Evolutionary conservation across 805 yeast genomes (phyloP).

Genomic region (Starmera pachycereana): DNA sequence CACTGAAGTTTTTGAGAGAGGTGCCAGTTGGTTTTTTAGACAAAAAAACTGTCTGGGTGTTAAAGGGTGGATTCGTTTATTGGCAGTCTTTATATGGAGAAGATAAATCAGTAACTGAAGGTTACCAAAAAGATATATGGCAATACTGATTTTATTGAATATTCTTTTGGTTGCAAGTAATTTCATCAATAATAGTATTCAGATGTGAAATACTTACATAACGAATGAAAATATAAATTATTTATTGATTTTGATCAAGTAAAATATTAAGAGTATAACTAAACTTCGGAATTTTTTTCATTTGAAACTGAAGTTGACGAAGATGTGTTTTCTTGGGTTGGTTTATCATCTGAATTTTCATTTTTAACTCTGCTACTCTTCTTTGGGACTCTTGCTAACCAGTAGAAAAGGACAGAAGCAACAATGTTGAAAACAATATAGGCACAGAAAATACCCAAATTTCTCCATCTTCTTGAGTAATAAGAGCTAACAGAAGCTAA

Average conservation of each 20-base stretch:
- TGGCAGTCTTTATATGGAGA: constrained; percentile 77
- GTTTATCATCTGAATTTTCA: constrained; percentile 1
- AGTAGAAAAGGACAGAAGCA: constrained; percentile 38
- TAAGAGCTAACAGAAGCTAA: constrained; percentile 32
- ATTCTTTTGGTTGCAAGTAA: too few species aligned
- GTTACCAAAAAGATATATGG: constrained; percentile 38
- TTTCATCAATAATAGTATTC: too few species aligned
- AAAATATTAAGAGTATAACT: too few species aligned
- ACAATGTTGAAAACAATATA: constrained; percentile 29
- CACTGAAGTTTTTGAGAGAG: constrained; percentile 43
- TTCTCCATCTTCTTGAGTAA: constrained; percentile 53
- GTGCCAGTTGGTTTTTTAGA: constrained; percentile 16
- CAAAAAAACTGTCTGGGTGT: constrained; percentile 49
- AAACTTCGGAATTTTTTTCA: too few species aligned
- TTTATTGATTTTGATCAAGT: too few species aligned
- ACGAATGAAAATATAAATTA: too few species aligned
- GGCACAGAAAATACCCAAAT: constrained; percentile 45
- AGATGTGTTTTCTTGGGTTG: too few species aligned
- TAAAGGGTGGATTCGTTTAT: constrained; percentile 74
- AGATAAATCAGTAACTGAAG: constrained; percentile 55
- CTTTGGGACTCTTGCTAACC: constrained; percentile 16
- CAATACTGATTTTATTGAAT: constrained; percentile 1
- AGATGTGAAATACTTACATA: too few species aligned
- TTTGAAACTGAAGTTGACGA: too few species aligned
- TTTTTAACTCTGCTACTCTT: constrained; percentile 23